Conservation (phyloP, 2,329 filamentous ascomycete genomes). For the Claviceps pusilla region DNA sequence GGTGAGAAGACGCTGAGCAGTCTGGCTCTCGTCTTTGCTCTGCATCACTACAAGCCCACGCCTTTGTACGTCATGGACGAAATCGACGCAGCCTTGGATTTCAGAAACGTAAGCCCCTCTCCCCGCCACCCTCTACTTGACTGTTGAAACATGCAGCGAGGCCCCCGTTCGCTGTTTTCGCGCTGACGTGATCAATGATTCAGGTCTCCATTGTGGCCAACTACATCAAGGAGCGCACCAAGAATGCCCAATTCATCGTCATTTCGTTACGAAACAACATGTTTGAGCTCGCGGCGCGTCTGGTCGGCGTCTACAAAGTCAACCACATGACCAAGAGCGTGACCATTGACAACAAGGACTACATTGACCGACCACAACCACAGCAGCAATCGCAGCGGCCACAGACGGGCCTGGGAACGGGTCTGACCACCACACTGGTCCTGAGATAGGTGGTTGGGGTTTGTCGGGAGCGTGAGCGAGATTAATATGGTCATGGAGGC, state of each 20-base stretch:
- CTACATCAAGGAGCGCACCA: conserved; percentile 97
- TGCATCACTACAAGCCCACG: conserved; percentile 96
- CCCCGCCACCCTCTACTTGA: too few species aligned
- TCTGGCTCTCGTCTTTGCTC: conserved; percentile 87
- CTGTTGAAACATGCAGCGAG: too few species aligned
- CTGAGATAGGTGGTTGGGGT: conserved; percentile 14
- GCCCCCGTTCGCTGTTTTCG: not conserved
- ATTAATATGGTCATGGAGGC: not conserved
- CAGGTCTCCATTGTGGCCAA: conserved; percentile 94
- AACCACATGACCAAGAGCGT: conserved; percentile 97
- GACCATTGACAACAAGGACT: conserved; percentile 74
- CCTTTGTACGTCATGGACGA: conserved; percentile 99
- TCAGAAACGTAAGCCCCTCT: conserved; percentile 64
- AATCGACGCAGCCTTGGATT: conserved; percentile 95
- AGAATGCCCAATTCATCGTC: conserved; percentile 98
- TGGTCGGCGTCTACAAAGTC: conserved; percentile 98
- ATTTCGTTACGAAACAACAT: conserved; percentile 98
- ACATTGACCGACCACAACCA: conserved; percentile 34
- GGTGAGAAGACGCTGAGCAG: conserved; percentile 94
- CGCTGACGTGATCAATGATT: not conserved
- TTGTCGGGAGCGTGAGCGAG: not conserved
- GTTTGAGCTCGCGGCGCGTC: conserved; percentile 91
- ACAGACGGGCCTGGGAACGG: conserved; percentile 11
- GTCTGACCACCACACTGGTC: conserved; percentile 21
- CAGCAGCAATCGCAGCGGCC: conserved; percentile 17